These are phyloP conservation scores for Collybiopsis confluens DNA, from an alignment of 768 basidiomycete species.

Conservation along the genomic window DNA sequence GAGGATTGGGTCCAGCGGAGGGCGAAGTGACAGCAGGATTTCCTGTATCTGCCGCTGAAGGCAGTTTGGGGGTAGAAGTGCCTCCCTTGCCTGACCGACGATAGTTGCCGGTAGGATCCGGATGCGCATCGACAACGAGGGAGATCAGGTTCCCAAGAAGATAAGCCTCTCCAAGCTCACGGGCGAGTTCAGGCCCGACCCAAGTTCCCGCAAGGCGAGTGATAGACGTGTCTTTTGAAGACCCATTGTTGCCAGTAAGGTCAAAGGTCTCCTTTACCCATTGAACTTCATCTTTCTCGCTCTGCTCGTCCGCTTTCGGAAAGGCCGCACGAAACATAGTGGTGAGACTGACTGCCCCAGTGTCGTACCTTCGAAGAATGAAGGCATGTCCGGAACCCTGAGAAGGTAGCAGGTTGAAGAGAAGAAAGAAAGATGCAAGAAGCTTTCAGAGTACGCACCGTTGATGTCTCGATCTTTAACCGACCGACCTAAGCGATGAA, in stretches of 20 bases:
- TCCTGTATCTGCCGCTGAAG: constrained; percentile 18
- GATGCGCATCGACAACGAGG: constrained; percentile 63
- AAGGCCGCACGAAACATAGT: constrained; percentile 97
- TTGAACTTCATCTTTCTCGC: constrained; percentile 74
- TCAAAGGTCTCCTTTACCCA: constrained; percentile 85
- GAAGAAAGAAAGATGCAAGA: background rate
- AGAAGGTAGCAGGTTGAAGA: constrained; percentile 12
- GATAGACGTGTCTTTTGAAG: constrained; percentile 49
- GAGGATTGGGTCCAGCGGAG: constrained; percentile 33
- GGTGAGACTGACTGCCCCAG: constrained; percentile 85
- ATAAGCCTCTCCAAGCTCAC: constrained; percentile 66
- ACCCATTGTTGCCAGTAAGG: constrained; percentile 72
- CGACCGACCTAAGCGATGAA: constrained; percentile 61
- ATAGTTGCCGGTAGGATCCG: constrained; percentile 77
- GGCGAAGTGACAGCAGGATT: constrained; percentile 31
- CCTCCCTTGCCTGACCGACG: constrained; percentile 56
- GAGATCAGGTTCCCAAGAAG: constrained; percentile 55
- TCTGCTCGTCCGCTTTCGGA: constrained; percentile 70
- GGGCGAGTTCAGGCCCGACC: constrained; percentile 66
- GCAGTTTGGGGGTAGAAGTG: constrained; percentile 23
- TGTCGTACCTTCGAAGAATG: constrained; percentile 91
- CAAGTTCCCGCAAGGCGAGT: constrained; percentile 88
- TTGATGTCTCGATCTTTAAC: constrained; percentile 78
- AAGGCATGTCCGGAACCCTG: constrained; percentile 85
- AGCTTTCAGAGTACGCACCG: constrained; percentile 49